Conservation (phyloP, 768 basidiomycete genomes). For the Steccherinum ochraceum region DNA sequence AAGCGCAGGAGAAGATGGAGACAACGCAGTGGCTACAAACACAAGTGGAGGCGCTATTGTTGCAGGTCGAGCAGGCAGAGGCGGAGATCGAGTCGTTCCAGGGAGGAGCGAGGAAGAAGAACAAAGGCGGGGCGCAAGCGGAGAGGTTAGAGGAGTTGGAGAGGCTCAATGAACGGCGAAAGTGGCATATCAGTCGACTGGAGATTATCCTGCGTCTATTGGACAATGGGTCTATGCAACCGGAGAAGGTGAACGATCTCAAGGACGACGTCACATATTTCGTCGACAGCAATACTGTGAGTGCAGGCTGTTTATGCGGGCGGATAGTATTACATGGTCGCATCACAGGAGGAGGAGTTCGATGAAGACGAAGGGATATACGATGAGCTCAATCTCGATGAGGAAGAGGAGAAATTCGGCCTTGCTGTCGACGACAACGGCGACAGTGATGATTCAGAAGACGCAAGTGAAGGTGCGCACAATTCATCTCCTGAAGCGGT, state of each 20-base stretch:
- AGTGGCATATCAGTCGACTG: constrained; percentile 90
- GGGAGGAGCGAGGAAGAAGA: constrained; percentile 74
- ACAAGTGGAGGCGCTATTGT: constrained; percentile 85
- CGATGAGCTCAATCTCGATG: constrained; percentile 94
- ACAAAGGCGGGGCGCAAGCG: constrained; percentile 56
- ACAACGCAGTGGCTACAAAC: constrained; percentile 80
- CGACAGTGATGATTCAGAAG: constrained; percentile 75
- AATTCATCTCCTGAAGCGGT: too few relatives aligned
- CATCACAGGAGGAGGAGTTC: constrained; percentile 84
- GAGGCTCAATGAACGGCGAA: constrained; percentile 82
- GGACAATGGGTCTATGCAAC: constrained; percentile 84
- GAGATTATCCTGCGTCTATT: constrained; percentile 90
- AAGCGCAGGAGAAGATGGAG: constrained; percentile 94
- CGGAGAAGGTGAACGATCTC: constrained; percentile 74
- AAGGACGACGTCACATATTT: constrained; percentile 97
- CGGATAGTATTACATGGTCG: not conserved
- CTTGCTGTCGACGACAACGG: constrained; percentile 63
- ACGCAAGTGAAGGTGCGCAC: constrained; percentile 62
- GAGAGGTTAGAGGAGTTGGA: constrained; percentile 84
- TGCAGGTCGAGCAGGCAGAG: constrained; percentile 91
- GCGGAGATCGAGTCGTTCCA: constrained; percentile 90
- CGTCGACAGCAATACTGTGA: constrained; percentile 89
- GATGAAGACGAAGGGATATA: constrained; percentile 97
- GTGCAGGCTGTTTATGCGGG: constrained; percentile 27
- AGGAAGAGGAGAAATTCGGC: constrained; percentile 93